phyloP scores from a whole-genome alignment of 2,329 filamentous ascomycete genomes.

The Fusarium pseudograminearum region DNA sequence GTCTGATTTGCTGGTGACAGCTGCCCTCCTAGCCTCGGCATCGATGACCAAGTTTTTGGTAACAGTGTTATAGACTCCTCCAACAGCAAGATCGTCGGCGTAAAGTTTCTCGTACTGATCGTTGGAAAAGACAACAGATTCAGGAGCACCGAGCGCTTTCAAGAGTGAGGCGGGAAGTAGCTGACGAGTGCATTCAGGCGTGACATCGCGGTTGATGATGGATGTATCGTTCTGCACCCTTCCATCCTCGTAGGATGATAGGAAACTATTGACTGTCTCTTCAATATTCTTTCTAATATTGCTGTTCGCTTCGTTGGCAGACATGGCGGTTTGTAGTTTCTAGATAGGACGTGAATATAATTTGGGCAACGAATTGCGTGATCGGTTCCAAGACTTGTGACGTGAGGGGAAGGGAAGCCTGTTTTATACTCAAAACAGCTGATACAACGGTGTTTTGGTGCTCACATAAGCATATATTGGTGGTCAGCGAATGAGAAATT shows the following conservation, averaged over 20 bases:
- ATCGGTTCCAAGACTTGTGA: fast-evolving
- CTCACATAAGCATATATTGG: constrained; percentile 13
- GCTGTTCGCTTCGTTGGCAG: not conserved
- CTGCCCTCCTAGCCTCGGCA: constrained; percentile 14
- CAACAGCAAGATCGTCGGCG: constrained; percentile 19
- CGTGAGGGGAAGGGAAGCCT: not conserved
- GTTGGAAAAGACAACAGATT: constrained; percentile 19
- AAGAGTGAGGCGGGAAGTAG: constrained; percentile 21
- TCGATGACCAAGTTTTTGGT: constrained; percentile 17
- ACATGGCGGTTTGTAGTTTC: not conserved
- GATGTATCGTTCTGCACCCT: constrained; percentile 6
- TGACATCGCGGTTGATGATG: constrained; percentile 29
- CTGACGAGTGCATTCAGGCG: constrained; percentile 28
- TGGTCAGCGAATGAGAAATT: not conserved
- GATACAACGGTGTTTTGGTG: fast-evolving
- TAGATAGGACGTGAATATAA: too few species aligned
- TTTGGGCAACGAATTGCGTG: fast-evolving
- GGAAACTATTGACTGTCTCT: constrained; percentile 19
- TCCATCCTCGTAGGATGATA: constrained; percentile 27
- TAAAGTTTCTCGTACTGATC: constrained; percentile 20
- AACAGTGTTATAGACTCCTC: constrained; percentile 10
- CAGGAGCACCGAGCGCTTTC: constrained; percentile 12
- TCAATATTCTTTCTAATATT: constrained; percentile 20
- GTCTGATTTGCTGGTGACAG: constrained; percentile 13
- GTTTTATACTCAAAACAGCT: not conserved